These are phyloP conservation scores for Rehmannia glutinosa DNA, from an alignment of 257 asterid genomes.

Conservation along the genomic window DNA sequence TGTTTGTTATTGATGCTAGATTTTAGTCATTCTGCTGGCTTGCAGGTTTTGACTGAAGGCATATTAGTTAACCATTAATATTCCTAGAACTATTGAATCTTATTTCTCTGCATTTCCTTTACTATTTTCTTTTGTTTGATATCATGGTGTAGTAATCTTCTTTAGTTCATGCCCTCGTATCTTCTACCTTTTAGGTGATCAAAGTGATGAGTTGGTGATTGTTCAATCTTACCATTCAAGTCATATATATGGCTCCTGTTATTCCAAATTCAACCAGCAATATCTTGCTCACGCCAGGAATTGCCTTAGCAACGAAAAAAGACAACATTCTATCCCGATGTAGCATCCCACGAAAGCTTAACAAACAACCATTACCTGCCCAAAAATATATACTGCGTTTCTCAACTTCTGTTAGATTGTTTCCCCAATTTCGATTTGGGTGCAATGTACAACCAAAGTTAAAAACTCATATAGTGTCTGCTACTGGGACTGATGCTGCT, in stretches of 20 bases:
- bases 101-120: no score
- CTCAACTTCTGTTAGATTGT: conserved; percentile 69
- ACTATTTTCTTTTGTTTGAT: no score
- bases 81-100: no score
- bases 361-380: conserved; percentile 42
- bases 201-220: conserved; percentile 28
- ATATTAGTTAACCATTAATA: no score
- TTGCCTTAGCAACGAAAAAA: conserved; percentile 33
- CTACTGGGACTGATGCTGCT: conserved; percentile 72
- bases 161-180: no score
- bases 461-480: conserved; percentile 34
- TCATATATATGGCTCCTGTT: conserved; percentile 64
- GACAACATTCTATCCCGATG: conserved; percentile 41
- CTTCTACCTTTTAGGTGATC: no score
- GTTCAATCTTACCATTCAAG: conserved; percentile 18
- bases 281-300: conserved; percentile 39
- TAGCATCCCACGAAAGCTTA: conserved; percentile 34
- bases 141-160: no score
- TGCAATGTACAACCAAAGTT: conserved; percentile 37
- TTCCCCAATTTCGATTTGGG: conserved; percentile 68
- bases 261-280: conserved; percentile 42
- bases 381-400: conserved; percentile 55
- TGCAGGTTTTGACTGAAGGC: no score
- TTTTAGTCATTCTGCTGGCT: no score
- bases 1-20: no score